Conservation (phyloP, 352 stramenopile species). For the Globisporangium abappressorium region DNA sequence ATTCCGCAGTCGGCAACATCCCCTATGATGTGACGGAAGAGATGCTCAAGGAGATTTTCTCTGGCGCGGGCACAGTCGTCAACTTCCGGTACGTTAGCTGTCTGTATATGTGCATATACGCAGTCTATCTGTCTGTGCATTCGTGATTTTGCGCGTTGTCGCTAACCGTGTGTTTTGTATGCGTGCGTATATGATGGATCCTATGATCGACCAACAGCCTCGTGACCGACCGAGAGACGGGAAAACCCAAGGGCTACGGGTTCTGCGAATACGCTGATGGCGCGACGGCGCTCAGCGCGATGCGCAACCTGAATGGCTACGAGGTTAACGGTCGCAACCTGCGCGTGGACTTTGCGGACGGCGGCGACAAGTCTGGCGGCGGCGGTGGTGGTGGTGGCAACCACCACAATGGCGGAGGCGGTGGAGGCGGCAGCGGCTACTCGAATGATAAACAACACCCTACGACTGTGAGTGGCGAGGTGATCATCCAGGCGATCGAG, state of each 20-base stretch:
- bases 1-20: conserved; percentile 78
- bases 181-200: neutral
- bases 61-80: conserved; percentile 72
- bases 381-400: conserved; percentile 20
- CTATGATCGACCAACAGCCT: conserved; percentile 31
- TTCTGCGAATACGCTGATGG: conserved; percentile 87
- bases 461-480: conserved; percentile 62
- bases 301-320: conserved; percentile 85
- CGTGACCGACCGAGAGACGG: conserved; percentile 79
- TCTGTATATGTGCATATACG: neutral
- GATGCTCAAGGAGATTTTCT: conserved; percentile 87
- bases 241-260: conserved; percentile 84
- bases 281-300: conserved; percentile 77
- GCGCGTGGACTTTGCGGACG: conserved; percentile 82
- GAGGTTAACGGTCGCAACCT: conserved; percentile 83
- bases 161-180: neutral
- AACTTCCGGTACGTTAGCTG: conserved; percentile 65
- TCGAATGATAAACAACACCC: conserved; percentile 25
- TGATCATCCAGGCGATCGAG: conserved; percentile 79
- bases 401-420: conserved; percentile 14
- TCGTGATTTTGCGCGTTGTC: neutral
- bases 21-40: conserved; percentile 88
- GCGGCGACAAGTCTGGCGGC: conserved; percentile 51
- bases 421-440: conserved; percentile 9
- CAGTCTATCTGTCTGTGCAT: neutral